Evolutionary conservation across 352 stramenopile species (phyloP).

Genomic region (Phytophthora capsici): DNA sequence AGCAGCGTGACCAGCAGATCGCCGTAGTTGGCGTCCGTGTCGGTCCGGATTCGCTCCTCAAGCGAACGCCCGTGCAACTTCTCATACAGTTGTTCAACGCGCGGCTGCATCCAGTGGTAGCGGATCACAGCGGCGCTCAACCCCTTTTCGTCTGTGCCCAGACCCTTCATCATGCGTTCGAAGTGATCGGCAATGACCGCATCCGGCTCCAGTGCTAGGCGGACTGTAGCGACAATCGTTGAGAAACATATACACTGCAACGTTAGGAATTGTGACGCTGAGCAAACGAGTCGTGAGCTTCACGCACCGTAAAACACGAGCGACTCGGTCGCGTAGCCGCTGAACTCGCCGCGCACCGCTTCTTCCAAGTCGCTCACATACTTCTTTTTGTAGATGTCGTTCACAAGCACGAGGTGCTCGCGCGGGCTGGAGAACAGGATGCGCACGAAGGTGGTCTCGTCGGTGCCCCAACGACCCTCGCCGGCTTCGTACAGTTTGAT

Average conservation of each 20-base stretch:
- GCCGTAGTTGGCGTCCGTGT: slow-evolving; percentile 64
- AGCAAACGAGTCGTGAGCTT: neutral
- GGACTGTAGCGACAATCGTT: slow-evolving; percentile 39
- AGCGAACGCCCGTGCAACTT: slow-evolving; percentile 51
- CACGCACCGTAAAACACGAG: slow-evolving; percentile 71
- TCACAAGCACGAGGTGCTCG: slow-evolving; percentile 61
- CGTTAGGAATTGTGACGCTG: neutral
- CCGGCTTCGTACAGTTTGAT: slow-evolving; percentile 74
- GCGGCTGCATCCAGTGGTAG: slow-evolving; percentile 56
- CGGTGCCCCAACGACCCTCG: slow-evolving; percentile 76
- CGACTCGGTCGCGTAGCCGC: slow-evolving; percentile 58
- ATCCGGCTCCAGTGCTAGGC: slow-evolving; percentile 58
- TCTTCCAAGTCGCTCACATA: slow-evolving; percentile 66
- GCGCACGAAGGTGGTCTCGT: slow-evolving; percentile 70
- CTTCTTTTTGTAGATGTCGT: slow-evolving; percentile 74
- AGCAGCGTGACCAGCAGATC: slow-evolving; percentile 58
- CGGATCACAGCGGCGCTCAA: slow-evolving; percentile 61
- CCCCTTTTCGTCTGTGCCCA: slow-evolving; percentile 64
- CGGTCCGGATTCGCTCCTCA: slow-evolving; percentile 57
- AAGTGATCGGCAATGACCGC: slow-evolving; percentile 57
- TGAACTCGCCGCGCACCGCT: slow-evolving; percentile 73
- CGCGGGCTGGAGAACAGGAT: slow-evolving; percentile 66
- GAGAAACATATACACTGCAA: slow-evolving; percentile 8
- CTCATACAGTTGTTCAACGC: slow-evolving; percentile 50
- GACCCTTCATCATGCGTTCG: slow-evolving; percentile 64